Evolutionary conservation across 331 rosid species (phyloP).

Genomic region (Rosa hybrid): DNA sequence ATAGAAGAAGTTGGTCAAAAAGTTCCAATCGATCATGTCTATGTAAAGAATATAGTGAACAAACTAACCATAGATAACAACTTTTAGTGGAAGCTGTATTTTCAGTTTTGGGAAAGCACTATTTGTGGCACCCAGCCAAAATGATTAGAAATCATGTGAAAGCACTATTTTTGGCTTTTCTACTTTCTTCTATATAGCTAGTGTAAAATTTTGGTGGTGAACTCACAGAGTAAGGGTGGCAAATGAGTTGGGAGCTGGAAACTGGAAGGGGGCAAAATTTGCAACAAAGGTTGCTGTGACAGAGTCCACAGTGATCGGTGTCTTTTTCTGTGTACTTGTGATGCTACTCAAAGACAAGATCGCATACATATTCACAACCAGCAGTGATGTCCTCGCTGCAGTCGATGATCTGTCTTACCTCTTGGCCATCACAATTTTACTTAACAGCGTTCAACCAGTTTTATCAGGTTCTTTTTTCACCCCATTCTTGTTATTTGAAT

Average conservation of each 20-base stretch:
- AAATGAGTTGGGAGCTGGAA: constrained; percentile 38
- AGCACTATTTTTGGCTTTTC: not conserved
- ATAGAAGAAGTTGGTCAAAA: not conserved
- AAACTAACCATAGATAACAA: not conserved
- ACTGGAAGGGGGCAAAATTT: constrained; percentile 30
- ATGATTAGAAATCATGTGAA: not conserved
- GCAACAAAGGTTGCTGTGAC: constrained; percentile 27
- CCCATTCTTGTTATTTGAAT: not conserved
- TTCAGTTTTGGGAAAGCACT: not conserved
- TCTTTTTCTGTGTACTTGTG: constrained; percentile 10
- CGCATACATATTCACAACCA: constrained; percentile 27
- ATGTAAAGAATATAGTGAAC: not conserved
- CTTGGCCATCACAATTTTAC: constrained; percentile 27
- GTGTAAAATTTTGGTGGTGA: not conserved
- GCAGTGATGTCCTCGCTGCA: constrained; percentile 22
- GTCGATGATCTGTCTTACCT: constrained; percentile 22
- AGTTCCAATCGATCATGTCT: not conserved
- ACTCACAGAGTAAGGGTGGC: constrained; percentile 30
- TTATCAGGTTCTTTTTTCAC: constrained; percentile 17
- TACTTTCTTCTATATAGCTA: not conserved
- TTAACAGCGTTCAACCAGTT: constrained; percentile 29
- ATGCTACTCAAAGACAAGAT: constrained; percentile 19
- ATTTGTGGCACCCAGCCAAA: not conserved
- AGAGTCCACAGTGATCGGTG: constrained; percentile 21
- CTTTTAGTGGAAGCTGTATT: not conserved